Base-by-base conservation (phyloP, 2,329 filamentous ascomycete species). In the Exophiala phaeomuriformis region DNA sequence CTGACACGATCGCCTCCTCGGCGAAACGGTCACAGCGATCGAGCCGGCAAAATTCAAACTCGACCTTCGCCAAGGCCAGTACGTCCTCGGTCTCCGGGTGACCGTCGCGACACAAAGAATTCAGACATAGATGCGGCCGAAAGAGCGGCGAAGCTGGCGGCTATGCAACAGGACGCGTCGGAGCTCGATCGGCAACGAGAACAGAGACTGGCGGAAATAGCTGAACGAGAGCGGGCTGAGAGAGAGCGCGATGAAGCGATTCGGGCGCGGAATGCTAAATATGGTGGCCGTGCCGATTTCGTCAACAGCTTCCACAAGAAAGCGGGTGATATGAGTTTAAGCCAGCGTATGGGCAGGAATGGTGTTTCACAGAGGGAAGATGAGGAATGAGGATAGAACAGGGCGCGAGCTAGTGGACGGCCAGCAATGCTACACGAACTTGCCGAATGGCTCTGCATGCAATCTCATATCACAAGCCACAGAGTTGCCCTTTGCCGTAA, bases 141-240 rank as follows among this genome's bases (percentile, higher is more conserved):
- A 57, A 76, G 77, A n/a, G 81, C 82, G 8, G 77, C 78, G 28
- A 87, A 82, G 66, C 70, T 89, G 12, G 85, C 83, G 10, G 83
- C 82, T 5, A 89, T 90, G 86, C 84, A 87, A 66, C 77, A 78
- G 12, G 84, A 82, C 30, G 86, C 86, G 3, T 77, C 76, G 1
- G 80, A 85, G 7, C 73, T 94, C 45, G 86, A 91, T 62, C 66
- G 74, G n/a, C 83, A 86, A 61, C 82, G 89, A 32, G 80, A 80
- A 59, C 77, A 79, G 55, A 80, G 88, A 28, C 72, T 94, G 6
- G 79, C 81, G 0, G 81, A 81, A 1, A 71, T 90, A 12, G 82
- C 81, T 28, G 79, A 81, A 58, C 76, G 76, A 56, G 88, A 94
- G 61, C 77, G 79, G 46, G 73, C 73, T 12, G 79, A 82, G 42